phyloP scores from a whole-genome alignment of 2,329 filamentous ascomycete genomes.

The Epichloe aotearoae region DNA sequence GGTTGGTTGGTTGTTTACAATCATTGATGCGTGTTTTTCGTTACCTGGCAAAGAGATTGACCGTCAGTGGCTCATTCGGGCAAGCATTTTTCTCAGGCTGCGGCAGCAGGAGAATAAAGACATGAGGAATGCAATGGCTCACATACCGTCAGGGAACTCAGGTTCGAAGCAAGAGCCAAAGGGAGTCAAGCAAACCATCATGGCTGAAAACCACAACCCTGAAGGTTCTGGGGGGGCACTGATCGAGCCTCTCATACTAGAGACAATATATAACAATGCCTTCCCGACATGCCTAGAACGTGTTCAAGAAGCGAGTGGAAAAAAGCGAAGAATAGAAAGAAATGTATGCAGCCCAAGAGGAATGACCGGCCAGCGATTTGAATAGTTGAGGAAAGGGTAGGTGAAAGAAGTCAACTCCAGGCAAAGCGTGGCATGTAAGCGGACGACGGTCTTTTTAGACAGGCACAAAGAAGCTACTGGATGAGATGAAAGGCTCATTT shows the following conservation, averaged over 20 bases:
- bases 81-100: background rate
- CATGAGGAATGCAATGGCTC: conserved; percentile 3
- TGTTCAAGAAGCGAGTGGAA: background rate
- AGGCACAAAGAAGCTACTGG: conserved; percentile 4
- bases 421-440: background rate
- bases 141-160: conserved; percentile 27
- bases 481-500: conserved; percentile 7
- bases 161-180: conserved; percentile 25
- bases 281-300: conserved; percentile 6
- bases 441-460: background rate
- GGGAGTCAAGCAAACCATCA: conserved; percentile 32
- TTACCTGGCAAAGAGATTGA: conserved; percentile 11
- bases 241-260: conserved; percentile 29
- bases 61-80: background rate
- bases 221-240: conserved; percentile 27
- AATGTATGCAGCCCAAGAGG: conserved; percentile 7
- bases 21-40: conserved; percentile 14
- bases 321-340: background rate
- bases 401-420: conserved; percentile 5
- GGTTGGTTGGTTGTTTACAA: conserved; percentile 17
- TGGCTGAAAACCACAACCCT: conserved; percentile 33
- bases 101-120: background rate
- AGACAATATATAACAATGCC: conserved; percentile 2
- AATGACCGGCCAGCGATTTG: conserved; percentile 11
- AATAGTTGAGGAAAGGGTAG: background rate